Conservation (phyloP, 768 basidiomycete species). For the Trametes villosa region DNA sequence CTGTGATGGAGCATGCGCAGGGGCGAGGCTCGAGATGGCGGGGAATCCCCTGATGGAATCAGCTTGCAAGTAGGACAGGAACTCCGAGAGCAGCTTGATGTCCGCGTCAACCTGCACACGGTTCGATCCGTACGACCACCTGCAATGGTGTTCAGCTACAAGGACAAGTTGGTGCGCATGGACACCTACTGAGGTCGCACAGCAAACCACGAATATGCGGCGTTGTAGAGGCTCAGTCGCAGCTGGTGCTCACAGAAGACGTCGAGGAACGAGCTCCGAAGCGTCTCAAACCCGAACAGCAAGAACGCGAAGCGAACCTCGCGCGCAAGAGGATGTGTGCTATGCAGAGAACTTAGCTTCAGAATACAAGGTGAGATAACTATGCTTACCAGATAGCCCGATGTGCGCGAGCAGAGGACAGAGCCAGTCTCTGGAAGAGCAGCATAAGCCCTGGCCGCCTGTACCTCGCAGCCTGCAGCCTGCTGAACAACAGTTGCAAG, state of each 20-base stretch:
- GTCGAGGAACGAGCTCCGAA: constrained; percentile 88
- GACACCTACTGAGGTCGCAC: constrained; percentile 82
- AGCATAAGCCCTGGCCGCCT: constrained; percentile 82
- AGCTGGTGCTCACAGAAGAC: constrained; percentile 75
- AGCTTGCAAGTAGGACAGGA: constrained; percentile 73
- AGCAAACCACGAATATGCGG: constrained; percentile 93
- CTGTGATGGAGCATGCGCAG: constrained; percentile 43
- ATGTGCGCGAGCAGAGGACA: constrained; percentile 76
- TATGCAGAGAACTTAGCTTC: constrained; percentile 35
- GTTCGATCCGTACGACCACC: constrained; percentile 97
- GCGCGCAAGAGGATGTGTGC: constrained; percentile 90
- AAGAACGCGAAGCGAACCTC: constrained; percentile 91
- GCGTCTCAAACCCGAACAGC: constrained; percentile 89
- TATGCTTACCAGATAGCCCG: constrained; percentile 70
- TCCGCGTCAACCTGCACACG: constrained; percentile 90
- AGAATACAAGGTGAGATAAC: neutral
- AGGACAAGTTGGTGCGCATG: neutral
- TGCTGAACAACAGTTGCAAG: constrained; percentile 86
- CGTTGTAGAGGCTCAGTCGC: constrained; percentile 74
- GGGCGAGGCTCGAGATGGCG: constrained; percentile 65
- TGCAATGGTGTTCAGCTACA: too few species aligned
- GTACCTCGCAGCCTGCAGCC: constrained; percentile 93
- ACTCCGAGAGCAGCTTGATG: constrained; percentile 84
- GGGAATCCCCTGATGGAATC: constrained; percentile 68
- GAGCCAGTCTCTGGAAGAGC: constrained; percentile 80